Evolutionary conservation across 2,329 filamentous ascomycete genomes (phyloP).

Genomic region (Xylaria arbuscula): DNA sequence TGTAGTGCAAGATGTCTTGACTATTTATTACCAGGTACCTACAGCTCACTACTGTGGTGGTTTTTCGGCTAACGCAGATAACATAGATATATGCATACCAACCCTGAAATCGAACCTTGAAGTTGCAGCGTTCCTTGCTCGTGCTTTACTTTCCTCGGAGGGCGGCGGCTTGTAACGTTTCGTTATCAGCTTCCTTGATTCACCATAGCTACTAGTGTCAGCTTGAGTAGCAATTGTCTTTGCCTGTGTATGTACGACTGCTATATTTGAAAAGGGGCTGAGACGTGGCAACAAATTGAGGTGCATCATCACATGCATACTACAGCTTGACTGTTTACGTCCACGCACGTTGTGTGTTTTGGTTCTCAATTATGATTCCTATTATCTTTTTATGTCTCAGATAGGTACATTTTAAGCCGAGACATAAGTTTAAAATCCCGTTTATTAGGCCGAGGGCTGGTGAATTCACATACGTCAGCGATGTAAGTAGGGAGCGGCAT

Average conservation of each 20-base stretch:
- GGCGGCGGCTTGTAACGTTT: slow-evolving; percentile 29
- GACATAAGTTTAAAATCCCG: neutral
- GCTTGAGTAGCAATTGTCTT: neutral
- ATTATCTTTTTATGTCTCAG: neutral
- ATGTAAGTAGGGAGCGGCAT: neutral
- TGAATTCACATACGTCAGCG: neutral
- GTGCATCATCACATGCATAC: slow-evolving; percentile 12
- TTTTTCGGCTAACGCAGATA: neutral
- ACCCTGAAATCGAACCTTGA: slow-evolving; percentile 31
- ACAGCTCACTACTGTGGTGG: neutral
- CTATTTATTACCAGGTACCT: neutral
- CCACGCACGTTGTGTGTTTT: neutral
- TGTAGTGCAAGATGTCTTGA: neutral
- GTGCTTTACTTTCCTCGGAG: slow-evolving; percentile 3
- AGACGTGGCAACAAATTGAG: slow-evolving; percentile 11
- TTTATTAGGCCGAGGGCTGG: neutral
- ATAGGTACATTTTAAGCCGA: neutral
- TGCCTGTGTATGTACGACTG: neutral
- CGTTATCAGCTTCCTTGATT: slow-evolving; percentile 14
- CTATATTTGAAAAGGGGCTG: slow-evolving; percentile 12
- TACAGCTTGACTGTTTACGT: neutral
- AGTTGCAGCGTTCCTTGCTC: slow-evolving; percentile 23
- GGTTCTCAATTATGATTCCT: neutral
- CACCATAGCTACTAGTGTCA: neutral
- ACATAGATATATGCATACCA: slow-evolving; percentile 25